Base-by-base conservation (phyloP, 371 early-diverging fungal species). In the Apophysomyces variabilis region DNA sequence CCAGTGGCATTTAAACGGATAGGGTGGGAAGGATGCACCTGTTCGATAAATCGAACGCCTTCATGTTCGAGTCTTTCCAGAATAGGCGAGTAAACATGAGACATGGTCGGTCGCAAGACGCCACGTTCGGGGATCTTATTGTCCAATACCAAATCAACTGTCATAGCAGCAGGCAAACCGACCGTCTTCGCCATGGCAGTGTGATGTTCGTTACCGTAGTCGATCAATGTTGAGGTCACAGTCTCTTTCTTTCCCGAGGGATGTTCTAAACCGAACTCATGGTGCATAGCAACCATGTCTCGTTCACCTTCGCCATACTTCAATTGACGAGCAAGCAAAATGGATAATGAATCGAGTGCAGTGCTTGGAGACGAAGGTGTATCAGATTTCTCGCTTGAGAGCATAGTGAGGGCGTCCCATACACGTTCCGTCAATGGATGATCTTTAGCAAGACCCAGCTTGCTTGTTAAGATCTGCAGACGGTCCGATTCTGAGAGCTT, bases 111-210 rank as follows among this genome's bases (percentile, higher is more conserved):
- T 37, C 91, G 87, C 50, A 90, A 71, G 0, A 96, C 89, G 45
- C 96, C 96, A 66, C 73, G 80, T 71, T 82, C 87, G 21, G 74
- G 79, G 36, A 86, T 77, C 64, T 68, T 77, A 67, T 90, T 89
- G 62, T 91, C 84, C 64, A 94, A 72, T 36, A 96, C 66, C 80
- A 95, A 81, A 61, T 95, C 90, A n/a, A 90, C 84, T 0, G 91
- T 92, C 81, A 96, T 93, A 1, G 94, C 96, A 35, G 92, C 91
- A 7, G 96, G 96, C 12, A 92, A 67, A 4, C 95, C 95, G 13
- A 96, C 96, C 1, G 94, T 94, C 65, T 90, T 91, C 13, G 96
- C 95, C 96, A 96, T 96, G 7, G 95, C 95, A 26, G 93, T 90
- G 72, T 90, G 88, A 0, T 85, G 85, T 43, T 82, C 84, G 45